phyloP scores from a whole-genome alignment of 2,329 filamentous ascomycete genomes.

The Trichoderma hamatum region DNA sequence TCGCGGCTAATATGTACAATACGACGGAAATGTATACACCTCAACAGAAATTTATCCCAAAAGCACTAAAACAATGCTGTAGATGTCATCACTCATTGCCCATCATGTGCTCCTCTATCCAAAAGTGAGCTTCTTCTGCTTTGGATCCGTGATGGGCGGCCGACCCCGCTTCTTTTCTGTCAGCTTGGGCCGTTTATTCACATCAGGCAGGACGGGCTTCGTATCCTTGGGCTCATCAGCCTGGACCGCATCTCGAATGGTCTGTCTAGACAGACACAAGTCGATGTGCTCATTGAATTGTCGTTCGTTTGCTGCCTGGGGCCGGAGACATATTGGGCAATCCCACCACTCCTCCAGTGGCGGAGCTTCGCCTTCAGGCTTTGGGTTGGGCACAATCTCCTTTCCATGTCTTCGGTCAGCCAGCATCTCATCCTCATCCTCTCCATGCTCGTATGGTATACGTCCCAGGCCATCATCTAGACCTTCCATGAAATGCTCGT shows the following conservation, averaged over 20 bases:
- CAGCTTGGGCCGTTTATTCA: slow-evolving; percentile 43
- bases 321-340: slow-evolving; percentile 83
- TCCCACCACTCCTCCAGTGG: slow-evolving; percentile 67
- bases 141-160: slow-evolving; percentile 44
- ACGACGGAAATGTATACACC: not conserved
- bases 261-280: slow-evolving; percentile 80
- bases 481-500: slow-evolving; percentile 46
- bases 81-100: slow-evolving; percentile 26
- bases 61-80: not conserved
- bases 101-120: slow-evolving; percentile 38
- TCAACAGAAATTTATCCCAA: not conserved
- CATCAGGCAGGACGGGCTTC: slow-evolving; percentile 40
- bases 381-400: slow-evolving; percentile 54
- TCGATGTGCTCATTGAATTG: slow-evolving; percentile 92
- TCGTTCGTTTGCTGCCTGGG: slow-evolving; percentile 74
- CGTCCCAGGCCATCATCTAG: not conserved
- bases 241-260: slow-evolving; percentile 81
- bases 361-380: slow-evolving; percentile 25
- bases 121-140: slow-evolving; percentile 58
- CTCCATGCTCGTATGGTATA: not conserved
- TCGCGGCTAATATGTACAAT: not conserved
- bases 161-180: slow-evolving; percentile 47
- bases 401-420: slow-evolving; percentile 48
- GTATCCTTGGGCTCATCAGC: slow-evolving; percentile 42
- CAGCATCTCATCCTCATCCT: not conserved